A percentile compares a stretch with the other conserved stretches of the same genome.
Evolutionary conservation across 2,329 filamentous ascomycete species (phyloP).

Genomic region (Chaetomium sp.): DNA sequence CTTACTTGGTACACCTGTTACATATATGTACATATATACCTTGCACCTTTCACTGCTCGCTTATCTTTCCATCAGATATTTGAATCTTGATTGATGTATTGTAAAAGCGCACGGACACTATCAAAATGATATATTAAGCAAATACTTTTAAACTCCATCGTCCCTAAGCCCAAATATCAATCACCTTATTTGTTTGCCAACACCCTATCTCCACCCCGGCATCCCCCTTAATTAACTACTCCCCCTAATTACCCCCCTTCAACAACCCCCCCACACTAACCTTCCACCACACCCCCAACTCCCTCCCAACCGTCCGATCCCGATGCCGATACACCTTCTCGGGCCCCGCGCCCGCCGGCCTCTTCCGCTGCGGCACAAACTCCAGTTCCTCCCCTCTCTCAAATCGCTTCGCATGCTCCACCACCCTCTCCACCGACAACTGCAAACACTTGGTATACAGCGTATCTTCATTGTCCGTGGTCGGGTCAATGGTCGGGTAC

Average conservation of each 20-base stretch:
- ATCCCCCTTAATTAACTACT: not conserved
- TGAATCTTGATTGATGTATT: too few species aligned
- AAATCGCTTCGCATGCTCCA: not conserved
- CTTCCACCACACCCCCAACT: not conserved
- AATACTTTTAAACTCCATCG: too few species aligned
- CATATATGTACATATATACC: too few species aligned
- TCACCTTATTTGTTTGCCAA: not conserved
- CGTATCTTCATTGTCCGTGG: not conserved
- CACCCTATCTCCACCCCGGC: not conserved
- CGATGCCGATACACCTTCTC: not conserved
- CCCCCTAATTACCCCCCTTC: not conserved
- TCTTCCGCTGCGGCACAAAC: not conserved
- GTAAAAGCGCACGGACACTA: too few species aligned
- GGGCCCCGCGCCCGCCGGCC: not conserved
- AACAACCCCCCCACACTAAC: not conserved
- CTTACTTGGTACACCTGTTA: too few species aligned
- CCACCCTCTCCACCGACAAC: not conserved
- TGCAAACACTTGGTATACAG: not conserved
- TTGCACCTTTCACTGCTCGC: too few species aligned
- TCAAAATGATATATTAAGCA: too few species aligned
- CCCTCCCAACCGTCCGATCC: not conserved
- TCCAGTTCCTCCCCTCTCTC: not conserved
- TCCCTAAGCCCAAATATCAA: not conserved
- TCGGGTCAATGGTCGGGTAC: not conserved
- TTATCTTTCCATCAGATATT: too few species aligned